A percentile compares a stretch with the other conserved stretches of the same genome.
Conservation (phyloP, 2,329 filamentous ascomycete genomes). For the Metarhizium anisopliae region DNA sequence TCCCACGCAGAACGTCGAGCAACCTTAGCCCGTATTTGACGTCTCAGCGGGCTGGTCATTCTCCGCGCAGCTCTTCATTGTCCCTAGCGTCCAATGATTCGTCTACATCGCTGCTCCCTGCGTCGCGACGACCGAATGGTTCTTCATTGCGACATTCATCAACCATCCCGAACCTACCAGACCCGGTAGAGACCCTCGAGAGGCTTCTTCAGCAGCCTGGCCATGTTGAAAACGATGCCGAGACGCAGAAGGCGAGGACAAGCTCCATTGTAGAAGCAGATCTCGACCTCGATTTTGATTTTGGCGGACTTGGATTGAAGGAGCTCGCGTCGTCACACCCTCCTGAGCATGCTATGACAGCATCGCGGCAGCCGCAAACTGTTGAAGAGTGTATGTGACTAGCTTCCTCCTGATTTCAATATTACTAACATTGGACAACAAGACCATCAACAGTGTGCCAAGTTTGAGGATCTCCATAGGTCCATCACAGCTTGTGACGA, state of each 20-base stretch:
- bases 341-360: slow-evolving; percentile 9
- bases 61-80: slow-evolving; percentile 66
- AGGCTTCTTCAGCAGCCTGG: slow-evolving; percentile 29
- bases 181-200: slow-evolving; percentile 63
- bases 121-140: slow-evolving; percentile 57
- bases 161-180: slow-evolving; percentile 38
- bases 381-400: slow-evolving; percentile 59
- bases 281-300: slow-evolving; percentile 63
- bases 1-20: slow-evolving; percentile 57
- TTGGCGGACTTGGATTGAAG: slow-evolving; percentile 66
- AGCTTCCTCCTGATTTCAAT: not conserved
- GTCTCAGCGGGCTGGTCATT: slow-evolving; percentile 57
- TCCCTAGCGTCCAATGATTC: slow-evolving; percentile 74
- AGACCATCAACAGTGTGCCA: slow-evolving; percentile 74
- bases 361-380: slow-evolving; percentile 46
- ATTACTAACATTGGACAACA: not conserved
- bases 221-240: slow-evolving; percentile 4
- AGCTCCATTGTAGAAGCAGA: slow-evolving; percentile 36
- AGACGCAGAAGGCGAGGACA: slow-evolving; percentile 4
- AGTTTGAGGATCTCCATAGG: slow-evolving; percentile 81
- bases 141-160: slow-evolving; percentile 55
- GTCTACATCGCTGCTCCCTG: slow-evolving; percentile 62
- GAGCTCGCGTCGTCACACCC: slow-evolving; percentile 48
- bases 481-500: slow-evolving; percentile 89
- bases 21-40: slow-evolving; percentile 61